A percentile compares a stretch with the other conserved stretches of the same genome.
phyloP scores from a whole-genome alignment of 805 yeast genomes.

The Tanozyma kutaoensis region DNA sequence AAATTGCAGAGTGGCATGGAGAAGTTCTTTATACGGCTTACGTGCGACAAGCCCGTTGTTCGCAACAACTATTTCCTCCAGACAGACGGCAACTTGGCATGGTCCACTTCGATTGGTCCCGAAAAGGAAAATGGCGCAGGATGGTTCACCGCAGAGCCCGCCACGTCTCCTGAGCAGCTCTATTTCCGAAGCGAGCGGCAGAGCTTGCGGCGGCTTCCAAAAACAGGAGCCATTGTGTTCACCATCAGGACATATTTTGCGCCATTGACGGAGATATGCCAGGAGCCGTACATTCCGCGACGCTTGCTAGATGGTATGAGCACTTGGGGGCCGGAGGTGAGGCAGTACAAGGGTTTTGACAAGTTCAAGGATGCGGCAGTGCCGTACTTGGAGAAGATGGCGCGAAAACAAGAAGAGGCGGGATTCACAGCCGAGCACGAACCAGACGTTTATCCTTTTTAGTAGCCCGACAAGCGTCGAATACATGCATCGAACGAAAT shows the following conservation, averaged over 20 bases:
- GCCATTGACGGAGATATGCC: slow-evolving; percentile 37
- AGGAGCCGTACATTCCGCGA: slow-evolving; percentile 51
- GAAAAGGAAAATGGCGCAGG: slow-evolving; percentile 39
- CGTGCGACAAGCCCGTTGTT: slow-evolving; percentile 51
- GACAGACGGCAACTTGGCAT: slow-evolving; percentile 47
- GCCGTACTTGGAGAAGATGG: slow-evolving; percentile 29
- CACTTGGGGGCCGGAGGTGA: slow-evolving; percentile 50
- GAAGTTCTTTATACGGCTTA: slow-evolving; percentile 43
- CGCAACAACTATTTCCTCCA: slow-evolving; percentile 56
- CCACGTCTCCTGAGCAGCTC: slow-evolving; percentile 30
- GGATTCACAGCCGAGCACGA: slow-evolving; percentile 23
- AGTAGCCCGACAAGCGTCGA: too few species aligned
- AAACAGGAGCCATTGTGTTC: slow-evolving; percentile 42
- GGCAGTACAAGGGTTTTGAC: slow-evolving; percentile 44
- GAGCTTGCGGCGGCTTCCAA: slow-evolving; percentile 46
- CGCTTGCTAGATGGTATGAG: slow-evolving; percentile 44
- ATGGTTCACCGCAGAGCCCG: slow-evolving; percentile 49
- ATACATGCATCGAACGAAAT: too few species aligned
- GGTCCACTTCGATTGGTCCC: slow-evolving; percentile 54
- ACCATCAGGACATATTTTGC: slow-evolving; percentile 53
- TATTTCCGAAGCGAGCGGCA: slow-evolving; percentile 57
- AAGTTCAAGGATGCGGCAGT: slow-evolving; percentile 38
- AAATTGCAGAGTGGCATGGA: slow-evolving; percentile 53
- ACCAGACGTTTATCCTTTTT: neutral
- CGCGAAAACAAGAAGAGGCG: slow-evolving; percentile 20